These are phyloP conservation scores for Penicillium pancosmium DNA, from an alignment of 495 filamentous ascomycete genomes.

Conservation along the genomic window DNA sequence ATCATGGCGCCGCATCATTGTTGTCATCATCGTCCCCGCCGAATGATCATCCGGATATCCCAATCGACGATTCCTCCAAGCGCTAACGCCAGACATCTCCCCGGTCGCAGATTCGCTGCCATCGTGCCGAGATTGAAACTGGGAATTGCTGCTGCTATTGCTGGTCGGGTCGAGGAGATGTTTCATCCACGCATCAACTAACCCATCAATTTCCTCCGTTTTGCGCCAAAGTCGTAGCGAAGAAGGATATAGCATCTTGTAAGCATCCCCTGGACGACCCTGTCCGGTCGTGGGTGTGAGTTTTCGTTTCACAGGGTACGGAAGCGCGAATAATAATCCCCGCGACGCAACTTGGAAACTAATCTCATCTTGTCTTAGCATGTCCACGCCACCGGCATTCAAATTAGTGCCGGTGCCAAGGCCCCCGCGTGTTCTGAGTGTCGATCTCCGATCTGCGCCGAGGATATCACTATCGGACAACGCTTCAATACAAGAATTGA, in stretches of 20 bases:
- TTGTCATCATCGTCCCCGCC: conserved; percentile 32
- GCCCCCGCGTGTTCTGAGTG: conserved; percentile 30
- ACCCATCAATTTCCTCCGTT: conserved; percentile 74
- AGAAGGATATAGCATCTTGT: conserved; percentile 87
- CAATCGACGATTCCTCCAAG: conserved; percentile 36
- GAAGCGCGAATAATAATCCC: conserved; percentile 80
- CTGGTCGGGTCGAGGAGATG: too few species aligned
- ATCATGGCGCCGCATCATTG: conserved; percentile 65
- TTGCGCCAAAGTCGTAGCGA: conserved; percentile 75
- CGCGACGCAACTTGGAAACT: conserved; percentile 85
- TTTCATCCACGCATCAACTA: conserved; percentile 67
- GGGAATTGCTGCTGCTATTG: too few species aligned
- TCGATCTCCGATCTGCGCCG: conserved; percentile 42
- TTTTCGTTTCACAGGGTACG: conserved; percentile 76
- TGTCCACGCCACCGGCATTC: conserved; percentile 60
- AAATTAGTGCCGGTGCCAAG: conserved; percentile 40
- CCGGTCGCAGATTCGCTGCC: too few species aligned
- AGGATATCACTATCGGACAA: conserved; percentile 88
- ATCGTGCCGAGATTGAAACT: too few species aligned
- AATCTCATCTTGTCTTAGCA: conserved; percentile 87
- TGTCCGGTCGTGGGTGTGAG: conserved; percentile 30
- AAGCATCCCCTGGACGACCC: conserved; percentile 53
- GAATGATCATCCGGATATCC: background rate
- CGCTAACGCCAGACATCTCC: conserved; percentile 25
- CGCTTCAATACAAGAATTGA: conserved; percentile 80